phyloP scores from a whole-genome alignment of 768 basidiomycete genomes.

The Infundibulicybe gibba region DNA sequence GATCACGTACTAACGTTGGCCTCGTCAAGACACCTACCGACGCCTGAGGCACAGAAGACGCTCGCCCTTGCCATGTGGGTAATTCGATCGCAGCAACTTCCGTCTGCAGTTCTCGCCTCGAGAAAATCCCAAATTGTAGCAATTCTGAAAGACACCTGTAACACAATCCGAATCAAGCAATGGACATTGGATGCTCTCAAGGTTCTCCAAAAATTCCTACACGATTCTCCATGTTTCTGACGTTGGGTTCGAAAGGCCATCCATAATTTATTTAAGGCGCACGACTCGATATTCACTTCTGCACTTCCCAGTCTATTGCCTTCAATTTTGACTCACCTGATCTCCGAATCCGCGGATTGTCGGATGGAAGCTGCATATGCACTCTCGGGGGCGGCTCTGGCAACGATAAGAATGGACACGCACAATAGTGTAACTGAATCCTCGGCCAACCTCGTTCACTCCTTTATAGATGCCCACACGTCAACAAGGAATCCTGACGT shows the following conservation, averaged over 20 bases:
- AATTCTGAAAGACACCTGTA: constrained; percentile 32
- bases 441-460: constrained; percentile 20
- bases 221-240: not conserved
- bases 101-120: constrained; percentile 30
- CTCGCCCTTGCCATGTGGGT: constrained; percentile 46
- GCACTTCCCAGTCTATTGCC: constrained; percentile 48
- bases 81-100: constrained; percentile 46
- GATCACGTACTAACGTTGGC: constrained; percentile 42
- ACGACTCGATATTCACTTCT: constrained; percentile 51
- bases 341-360: constrained; percentile 18
- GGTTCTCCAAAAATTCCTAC: constrained; percentile 30
- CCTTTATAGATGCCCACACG: constrained; percentile 22
- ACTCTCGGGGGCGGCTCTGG: constrained; percentile 50
- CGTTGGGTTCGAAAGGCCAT: constrained; percentile 29
- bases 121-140: constrained; percentile 24
- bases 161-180: constrained; percentile 23
- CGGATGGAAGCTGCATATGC: constrained; percentile 56
- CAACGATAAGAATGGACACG: constrained; percentile 20
- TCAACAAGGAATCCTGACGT: constrained; percentile 3
- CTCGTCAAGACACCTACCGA: constrained; percentile 25
- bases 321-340: constrained; percentile 24
- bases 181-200: constrained; percentile 29
- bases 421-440: constrained; percentile 11
- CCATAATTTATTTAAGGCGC: constrained; percentile 26
- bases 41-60: constrained; percentile 39